Evolutionary conservation across 306 rosid species (phyloP).

Genomic region (Hippophae rhamnoides): DNA sequence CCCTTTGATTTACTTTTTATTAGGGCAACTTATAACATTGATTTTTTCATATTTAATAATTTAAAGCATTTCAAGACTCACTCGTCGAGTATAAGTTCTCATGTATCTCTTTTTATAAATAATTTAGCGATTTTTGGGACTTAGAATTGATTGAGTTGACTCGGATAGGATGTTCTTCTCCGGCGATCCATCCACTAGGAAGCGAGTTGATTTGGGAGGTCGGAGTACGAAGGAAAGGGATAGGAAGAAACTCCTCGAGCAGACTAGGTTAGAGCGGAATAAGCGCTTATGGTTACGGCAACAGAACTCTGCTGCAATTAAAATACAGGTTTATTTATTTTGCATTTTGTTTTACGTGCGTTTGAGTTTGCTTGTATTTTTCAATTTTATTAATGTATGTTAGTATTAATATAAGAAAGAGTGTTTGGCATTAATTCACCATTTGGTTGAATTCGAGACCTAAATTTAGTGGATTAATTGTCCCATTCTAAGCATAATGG

Average conservation of each 20-base stretch:
- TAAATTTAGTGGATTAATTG: neutral
- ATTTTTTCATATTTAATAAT: neutral
- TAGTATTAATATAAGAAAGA: neutral
- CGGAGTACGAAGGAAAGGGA: constrained; percentile 87
- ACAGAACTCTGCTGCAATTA: constrained; percentile 63
- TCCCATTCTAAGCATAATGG: too few relatives aligned
- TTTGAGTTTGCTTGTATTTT: neutral
- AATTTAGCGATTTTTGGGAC: constrained; percentile 11
- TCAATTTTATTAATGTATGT: neutral
- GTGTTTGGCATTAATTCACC: neutral
- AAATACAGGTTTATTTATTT: constrained; percentile 53
- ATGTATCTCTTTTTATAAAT: neutral
- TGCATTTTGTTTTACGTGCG: neutral
- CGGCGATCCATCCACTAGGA: constrained; percentile 86
- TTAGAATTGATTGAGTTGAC: constrained; percentile 18
- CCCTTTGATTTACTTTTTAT: neutral
- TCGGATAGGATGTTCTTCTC: constrained; percentile 59
- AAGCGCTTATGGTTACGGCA: constrained; percentile 53
- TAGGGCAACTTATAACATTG: neutral
- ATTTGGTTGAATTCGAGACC: neutral
- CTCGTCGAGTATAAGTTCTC: too few relatives aligned
- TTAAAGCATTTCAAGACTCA: neutral
- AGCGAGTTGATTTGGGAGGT: constrained; percentile 95
- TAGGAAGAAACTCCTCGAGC: constrained; percentile 80
- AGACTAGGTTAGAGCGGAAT: constrained; percentile 78